Base-by-base conservation (phyloP, 2,329 filamentous ascomycete species). In the Passalora sequoiae region DNA sequence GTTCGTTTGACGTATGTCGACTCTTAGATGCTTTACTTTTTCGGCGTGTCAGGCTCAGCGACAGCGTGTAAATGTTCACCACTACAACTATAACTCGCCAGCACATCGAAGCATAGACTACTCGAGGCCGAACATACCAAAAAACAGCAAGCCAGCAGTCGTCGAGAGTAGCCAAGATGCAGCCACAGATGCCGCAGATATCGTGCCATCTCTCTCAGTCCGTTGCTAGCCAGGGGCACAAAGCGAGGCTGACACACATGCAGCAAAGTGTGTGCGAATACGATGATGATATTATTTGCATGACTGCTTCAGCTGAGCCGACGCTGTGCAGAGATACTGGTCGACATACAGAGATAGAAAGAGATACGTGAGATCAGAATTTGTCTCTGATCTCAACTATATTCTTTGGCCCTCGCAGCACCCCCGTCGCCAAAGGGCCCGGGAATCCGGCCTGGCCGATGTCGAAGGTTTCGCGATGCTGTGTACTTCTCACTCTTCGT, bases 301-400 rank as follows among this genome's bases (percentile, higher is more conserved):
- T 19, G 15, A 19, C 30, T 6, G 15, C 15, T n/a, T n/a, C 30
- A 19, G 13, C 30, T 33, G 13, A 33, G 6, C 9, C 13, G n/a
- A 8, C 15, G 16, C 30, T 10, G 30, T 19, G 13, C 30, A 17
- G 30, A 19, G 30, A 54, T 51, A 3, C 57, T 58, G 43, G 60
- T 54, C 13, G 58, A 40, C 13, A 61, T 47, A 43, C 59, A 61
- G 19, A 61, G 55, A 38, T 58, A n/a, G n/a, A n/a, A n/a, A 61
- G 1, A 50, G 33, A 29, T 55, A 53, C 2, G 64, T 60, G n/a
- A 67, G 41, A 6, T 59, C n/a, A 50, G 38, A 52, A 50, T 6
- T 54, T 47, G 29, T 30, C 40, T 3, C 33, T 41, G 3, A 41
- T 37, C 30, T 27, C 19, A 3, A 35, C 16, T 10, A 17, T 35